Evolutionary conservation across 768 basidiomycete species (phyloP).

Genomic region (Trametes gibbosa): DNA sequence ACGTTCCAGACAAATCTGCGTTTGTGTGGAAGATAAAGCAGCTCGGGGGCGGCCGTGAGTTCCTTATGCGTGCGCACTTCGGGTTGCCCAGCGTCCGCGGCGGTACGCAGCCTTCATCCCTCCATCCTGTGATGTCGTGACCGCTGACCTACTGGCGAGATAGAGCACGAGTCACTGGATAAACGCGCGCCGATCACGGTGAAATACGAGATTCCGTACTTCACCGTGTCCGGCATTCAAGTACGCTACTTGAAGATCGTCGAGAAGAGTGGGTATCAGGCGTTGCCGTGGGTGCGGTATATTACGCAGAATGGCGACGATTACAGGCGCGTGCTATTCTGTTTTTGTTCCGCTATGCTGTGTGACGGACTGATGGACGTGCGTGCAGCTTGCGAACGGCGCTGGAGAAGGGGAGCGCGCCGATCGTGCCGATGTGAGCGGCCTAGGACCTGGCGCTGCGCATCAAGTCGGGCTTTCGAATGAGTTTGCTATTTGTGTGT

Average conservation of each 20-base stretch:
- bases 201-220: slow-evolving; percentile 98
- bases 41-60: slow-evolving; percentile 92
- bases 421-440: slow-evolving; percentile 44
- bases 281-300: slow-evolving; percentile 93
- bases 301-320: slow-evolving; percentile 92
- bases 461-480: no score
- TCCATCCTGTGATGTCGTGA: background rate
- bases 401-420: slow-evolving; percentile 67
- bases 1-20: slow-evolving; percentile 96
- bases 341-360: background rate
- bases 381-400: slow-evolving; percentile 64
- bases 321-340: slow-evolving; percentile 58
- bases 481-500: background rate
- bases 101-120: slow-evolving; percentile 51
- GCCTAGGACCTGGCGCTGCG: background rate
- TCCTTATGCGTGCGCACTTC: slow-evolving; percentile 97
- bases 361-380: background rate
- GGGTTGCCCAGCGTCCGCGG: slow-evolving; percentile 91
- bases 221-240: slow-evolving; percentile 96
- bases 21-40: slow-evolving; percentile 99
- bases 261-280: slow-evolving; percentile 97
- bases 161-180: slow-evolving; percentile 69
- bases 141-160: background rate
- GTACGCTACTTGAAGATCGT: slow-evolving; percentile 98
- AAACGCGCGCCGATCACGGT: slow-evolving; percentile 95